phyloP scores from a whole-genome alignment of 1,284 basidiomycete species.

The Cystobasidium sp. region DNA sequence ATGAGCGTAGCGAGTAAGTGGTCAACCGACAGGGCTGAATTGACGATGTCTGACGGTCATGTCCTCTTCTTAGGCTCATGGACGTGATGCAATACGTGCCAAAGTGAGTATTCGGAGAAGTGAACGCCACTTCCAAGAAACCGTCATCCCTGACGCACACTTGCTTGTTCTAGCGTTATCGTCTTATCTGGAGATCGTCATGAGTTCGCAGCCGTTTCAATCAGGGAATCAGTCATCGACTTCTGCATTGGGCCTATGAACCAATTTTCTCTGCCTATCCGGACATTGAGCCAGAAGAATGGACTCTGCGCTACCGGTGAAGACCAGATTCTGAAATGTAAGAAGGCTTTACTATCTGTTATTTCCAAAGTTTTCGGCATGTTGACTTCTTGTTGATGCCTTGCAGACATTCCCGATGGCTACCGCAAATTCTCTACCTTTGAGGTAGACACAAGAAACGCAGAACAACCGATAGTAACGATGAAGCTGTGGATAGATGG shows the following conservation, averaged over 20 bases:
- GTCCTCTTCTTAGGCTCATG: conserved; percentile 60
- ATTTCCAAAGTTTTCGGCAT: not conserved
- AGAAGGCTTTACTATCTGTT: not conserved
- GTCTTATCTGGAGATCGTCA: conserved; percentile 65
- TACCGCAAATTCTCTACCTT: conserved; percentile 65
- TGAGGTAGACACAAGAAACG: conserved; percentile 71
- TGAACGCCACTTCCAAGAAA: not conserved
- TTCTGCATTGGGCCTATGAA: conserved; percentile 70
- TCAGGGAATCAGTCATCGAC: conserved; percentile 64
- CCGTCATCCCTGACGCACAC: not conserved
- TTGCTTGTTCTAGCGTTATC: conserved; percentile 49
- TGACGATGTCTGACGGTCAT: not conserved
- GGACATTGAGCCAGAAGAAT: conserved; percentile 57
- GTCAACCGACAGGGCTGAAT: conserved; percentile 27
- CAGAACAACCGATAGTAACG: conserved; percentile 63
- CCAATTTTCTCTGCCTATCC: conserved; percentile 67
- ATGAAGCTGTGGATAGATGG: conserved; percentile 71
- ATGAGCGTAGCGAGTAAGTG: conserved; percentile 63
- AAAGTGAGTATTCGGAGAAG: conserved; percentile 66
- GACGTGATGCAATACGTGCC: conserved; percentile 69
- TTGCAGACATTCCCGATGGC: conserved; percentile 53
- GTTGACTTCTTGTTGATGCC: not conserved
- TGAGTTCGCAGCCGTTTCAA: conserved; percentile 69
- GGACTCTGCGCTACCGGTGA: conserved; percentile 61
- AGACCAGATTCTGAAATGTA: conserved; percentile 68